Base-by-base conservation (phyloP, 495 filamentous ascomycete species). In the Aspergillus nidulans region DNA sequence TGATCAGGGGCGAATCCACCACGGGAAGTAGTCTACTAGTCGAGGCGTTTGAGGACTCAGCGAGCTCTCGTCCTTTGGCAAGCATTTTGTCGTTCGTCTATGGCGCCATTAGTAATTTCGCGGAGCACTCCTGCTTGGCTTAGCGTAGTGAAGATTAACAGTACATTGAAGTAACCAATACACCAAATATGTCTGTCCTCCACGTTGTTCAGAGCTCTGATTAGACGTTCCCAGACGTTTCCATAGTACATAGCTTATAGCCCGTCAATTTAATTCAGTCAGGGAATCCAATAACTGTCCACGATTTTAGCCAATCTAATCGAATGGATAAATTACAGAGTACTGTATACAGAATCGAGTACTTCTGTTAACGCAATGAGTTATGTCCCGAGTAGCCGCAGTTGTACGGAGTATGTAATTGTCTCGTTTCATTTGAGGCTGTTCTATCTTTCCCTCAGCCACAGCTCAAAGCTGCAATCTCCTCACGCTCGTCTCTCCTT, bases 271-370 rank as follows among this genome's bases (percentile, higher is more conserved):
- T n/a, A n/a, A n/a, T n/a, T n/a, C n/a, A n/a, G n/a, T n/a, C n/a
- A n/a, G n/a, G n/a, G n/a, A n/a, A n/a, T n/a, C n/a, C n/a, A n/a
- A n/a, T n/a, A n/a, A 41, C 38, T 45, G 51, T 23, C 51, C 56
- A 59, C 56, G 56, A 46, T 53, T 53, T 46, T 51, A 24, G 19
- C 49, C 56, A 39, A 41, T 38, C 36, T 40, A 30, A 23, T 23
- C 1, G 32, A 26, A 41, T 9, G 26, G 26, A 6, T 48, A 48
- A 34, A 34, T 48, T 32, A 30, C n/a, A n/a, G n/a, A n/a, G n/a
- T n/a, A n/a, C n/a, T n/a, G 12, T 5, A 23, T 26, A 45, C 10
- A 4, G 4, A 30, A 10, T 10, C 26, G 36, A 39, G n/a, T 39
- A 39, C 16, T 39, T n/a, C 19, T n/a, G 42, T 45, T 25, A 23